Conservation (phyloP, 176 grass and related monocot species). For the Paspalum notatum region DNA sequence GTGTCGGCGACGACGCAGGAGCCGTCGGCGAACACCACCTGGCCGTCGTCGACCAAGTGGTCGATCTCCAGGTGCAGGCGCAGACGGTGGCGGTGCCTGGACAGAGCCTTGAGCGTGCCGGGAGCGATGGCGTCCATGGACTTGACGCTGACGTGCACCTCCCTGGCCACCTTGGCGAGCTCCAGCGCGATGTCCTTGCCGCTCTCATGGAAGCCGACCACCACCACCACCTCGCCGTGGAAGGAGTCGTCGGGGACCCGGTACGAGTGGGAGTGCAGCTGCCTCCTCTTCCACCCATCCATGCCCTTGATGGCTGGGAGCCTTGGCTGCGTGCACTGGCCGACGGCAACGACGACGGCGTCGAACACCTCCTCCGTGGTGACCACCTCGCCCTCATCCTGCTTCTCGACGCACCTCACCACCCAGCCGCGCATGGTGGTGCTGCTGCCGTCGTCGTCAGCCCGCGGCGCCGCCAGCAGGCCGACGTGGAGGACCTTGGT, state of each 20-base stretch:
- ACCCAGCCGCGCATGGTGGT: neutral
- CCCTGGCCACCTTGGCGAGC: constrained; percentile 17
- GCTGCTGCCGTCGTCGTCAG: no score
- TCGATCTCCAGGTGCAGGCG: constrained; percentile 30
- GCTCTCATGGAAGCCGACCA: constrained; percentile 34
- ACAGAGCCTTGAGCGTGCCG: constrained; percentile 1
- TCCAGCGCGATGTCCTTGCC: constrained; percentile 50
- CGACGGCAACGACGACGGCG: constrained; percentile 44
- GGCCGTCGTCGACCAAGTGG: neutral
- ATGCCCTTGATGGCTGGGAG: constrained; percentile 36
- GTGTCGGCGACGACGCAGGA: constrained; percentile 27
- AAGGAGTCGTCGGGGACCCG: constrained; percentile 41
- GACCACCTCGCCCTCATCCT: neutral
- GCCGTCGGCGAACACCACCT: constrained; percentile 40
- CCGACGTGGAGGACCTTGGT: constrained; percentile 30
- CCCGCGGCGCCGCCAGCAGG: neutral
- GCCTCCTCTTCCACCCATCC: constrained; percentile 36
- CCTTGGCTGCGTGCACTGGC: constrained; percentile 30
- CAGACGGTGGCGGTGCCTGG: constrained; percentile 32
- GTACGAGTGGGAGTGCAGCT: constrained; percentile 57
- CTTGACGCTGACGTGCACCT: constrained; percentile 40
- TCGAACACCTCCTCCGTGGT: constrained; percentile 40
- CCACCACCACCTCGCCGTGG: constrained; percentile 33
- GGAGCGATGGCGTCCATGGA: neutral
- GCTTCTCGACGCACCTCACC: neutral